Evolutionary conservation across 768 basidiomycete genomes (phyloP), one percentile per base, ranked within the genome.

Genomic region (Lentinula lateritia): DNA sequence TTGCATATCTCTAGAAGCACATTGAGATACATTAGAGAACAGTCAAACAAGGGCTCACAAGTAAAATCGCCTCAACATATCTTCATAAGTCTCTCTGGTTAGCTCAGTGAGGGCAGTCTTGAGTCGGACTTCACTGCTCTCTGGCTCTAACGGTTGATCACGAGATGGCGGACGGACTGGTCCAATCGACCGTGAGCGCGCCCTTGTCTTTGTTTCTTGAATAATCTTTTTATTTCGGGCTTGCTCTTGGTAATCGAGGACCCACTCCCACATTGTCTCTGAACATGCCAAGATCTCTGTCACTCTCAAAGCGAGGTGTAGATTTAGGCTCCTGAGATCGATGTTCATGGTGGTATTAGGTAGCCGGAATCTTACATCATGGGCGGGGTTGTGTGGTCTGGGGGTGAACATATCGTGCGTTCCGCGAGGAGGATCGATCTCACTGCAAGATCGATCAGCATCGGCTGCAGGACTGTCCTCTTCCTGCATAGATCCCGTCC

Each of bases 221-320:
- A 5, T 10, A 18, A 8, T 15, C 39, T 62, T 63, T 35, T 55
- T 52, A 8, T 20, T 42, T 16, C 42, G 32, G 8, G 16, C 16
- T 43, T 59, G 62, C 12, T 64, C 68, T 73, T 85, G 85, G 62
- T 79, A 80, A 28, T 79, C 79, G 20, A 74, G 67, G 3, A 90
- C 80, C 83, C 85, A 90, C 59, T 88, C 88, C 90, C 90, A 92
- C 88, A 91, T 91, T 35, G 84, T 77, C 71, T 91, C 90, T 0
- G 84, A 78, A 66, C 88, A 90, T 7, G 79, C 87, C 13, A 90
- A 65, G n/a, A 90, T 78, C 68, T 89, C 89, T 61, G 81, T 78
- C 8, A 81, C 80, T 13, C 87, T 78, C 64, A 84, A 61, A 16
- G 80, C 74, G n/a, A 92, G 76, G 71, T 88, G 87, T 62, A 89